Evolutionary conservation across 1,284 basidiomycete species (phyloP), one percentile per base, ranked within the genome.

Genomic region (Rhodotorula glutinis): DNA sequence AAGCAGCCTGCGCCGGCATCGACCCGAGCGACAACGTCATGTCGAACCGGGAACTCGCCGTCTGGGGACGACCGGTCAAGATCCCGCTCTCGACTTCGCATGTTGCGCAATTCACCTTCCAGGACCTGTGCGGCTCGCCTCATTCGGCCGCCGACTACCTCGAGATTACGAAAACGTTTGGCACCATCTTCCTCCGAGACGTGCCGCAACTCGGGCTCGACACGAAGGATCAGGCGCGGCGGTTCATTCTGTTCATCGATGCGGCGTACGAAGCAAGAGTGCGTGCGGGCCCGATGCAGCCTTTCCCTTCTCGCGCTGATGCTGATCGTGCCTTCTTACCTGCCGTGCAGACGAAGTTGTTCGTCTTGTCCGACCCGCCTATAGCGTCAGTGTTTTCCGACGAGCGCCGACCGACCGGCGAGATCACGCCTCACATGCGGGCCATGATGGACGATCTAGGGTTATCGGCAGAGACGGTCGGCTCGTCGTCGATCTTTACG

Each of bases 211-310:
- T 99, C 87, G 89, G 87, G 1, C 78, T 98, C 72, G 84, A 86
- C 65, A 85, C 88, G 79, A 92, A 96, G 79, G 96, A 98, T 79
- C 84, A 88, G 81, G 90, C 89, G 73, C 64, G 95, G 67, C 83
- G 96, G 67, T 98, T 98, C 78, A 98, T 98, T 79, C 96, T 94
- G 0, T 98, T 98, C 76, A 89, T 98, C 76, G 95, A 98, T 81
- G 91, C 90, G 84, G 73, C 75, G 83, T 95, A 96, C 76, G 92
- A 95, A 78, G 92, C 88, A 14, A 53, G 59, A 47, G 70, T 68
- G 43, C 55, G 63, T 60, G n/a, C n/a, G n/a, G n/a, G n/a, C n/a
- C n/a, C n/a, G n/a, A n/a, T n/a, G n/a, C n/a, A n/a, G n/a, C n/a
- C n/a, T n/a, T n/a, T n/a, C n/a, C 47, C 27, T 53, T 61, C 53